A percentile compares a stretch with the other conserved stretches of the same genome.
Conservation (phyloP, 352 stramenopile species). For the Phytopythium ostracodes region DNA sequence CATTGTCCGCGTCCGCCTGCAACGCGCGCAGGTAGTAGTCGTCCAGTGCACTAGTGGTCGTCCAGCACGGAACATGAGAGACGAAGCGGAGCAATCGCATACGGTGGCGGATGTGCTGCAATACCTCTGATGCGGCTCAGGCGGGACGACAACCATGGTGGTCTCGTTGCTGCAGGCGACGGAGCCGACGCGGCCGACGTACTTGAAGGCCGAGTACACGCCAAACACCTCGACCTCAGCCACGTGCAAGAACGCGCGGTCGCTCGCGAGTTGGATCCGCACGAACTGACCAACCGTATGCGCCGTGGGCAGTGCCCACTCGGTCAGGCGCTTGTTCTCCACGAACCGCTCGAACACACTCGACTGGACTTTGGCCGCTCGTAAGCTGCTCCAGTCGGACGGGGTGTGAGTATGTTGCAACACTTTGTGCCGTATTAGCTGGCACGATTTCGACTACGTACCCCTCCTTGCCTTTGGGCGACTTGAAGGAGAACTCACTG, state of each 20-base stretch:
- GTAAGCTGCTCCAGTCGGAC: slow-evolving; percentile 34
- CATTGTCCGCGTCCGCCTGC: slow-evolving; percentile 88
- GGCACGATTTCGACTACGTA: slow-evolving; percentile 7
- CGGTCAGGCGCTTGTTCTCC: slow-evolving; percentile 71
- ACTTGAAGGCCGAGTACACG: slow-evolving; percentile 79
- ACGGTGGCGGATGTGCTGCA: too few species aligned
- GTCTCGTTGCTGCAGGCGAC: slow-evolving; percentile 84
- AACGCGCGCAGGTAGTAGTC: slow-evolving; percentile 88
- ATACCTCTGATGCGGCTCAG: slow-evolving; percentile 58
- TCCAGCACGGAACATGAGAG: neutral
- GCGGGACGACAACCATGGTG: slow-evolving; percentile 84
- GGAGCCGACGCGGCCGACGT: slow-evolving; percentile 74
- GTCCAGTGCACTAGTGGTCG: slow-evolving; percentile 38
- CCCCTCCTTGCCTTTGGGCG: slow-evolving; percentile 74
- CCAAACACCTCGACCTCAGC: slow-evolving; percentile 91
- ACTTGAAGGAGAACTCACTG: slow-evolving; percentile 84
- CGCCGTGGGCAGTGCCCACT: slow-evolving; percentile 84
- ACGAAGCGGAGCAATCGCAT: too few species aligned
- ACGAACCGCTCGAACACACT: slow-evolving; percentile 78
- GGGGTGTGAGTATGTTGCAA: neutral
- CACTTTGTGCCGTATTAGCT: neutral
- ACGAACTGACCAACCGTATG: slow-evolving; percentile 80
- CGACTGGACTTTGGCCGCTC: slow-evolving; percentile 76
- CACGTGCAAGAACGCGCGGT: slow-evolving; percentile 88
- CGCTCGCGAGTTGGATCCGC: slow-evolving; percentile 84